Evolutionary conservation across 192 early-diverging fungal species (phyloP).

Genomic region (Phycomyces nitens): DNA sequence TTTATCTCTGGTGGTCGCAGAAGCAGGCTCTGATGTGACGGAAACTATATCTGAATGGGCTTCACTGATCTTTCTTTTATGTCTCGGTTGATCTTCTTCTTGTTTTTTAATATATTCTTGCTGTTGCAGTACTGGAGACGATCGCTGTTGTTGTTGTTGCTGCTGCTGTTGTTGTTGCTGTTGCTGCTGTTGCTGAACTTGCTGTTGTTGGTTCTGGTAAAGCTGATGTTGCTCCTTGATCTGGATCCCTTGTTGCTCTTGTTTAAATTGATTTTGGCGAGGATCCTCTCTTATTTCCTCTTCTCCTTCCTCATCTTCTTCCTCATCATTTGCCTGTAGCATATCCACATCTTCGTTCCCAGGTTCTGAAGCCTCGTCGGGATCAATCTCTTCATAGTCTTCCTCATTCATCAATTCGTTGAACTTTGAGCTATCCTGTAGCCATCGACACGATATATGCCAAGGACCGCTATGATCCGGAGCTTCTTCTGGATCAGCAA

Average conservation of each 20-base stretch:
- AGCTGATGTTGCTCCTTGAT: too few relatives aligned
- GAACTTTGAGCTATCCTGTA: conserved; percentile 67
- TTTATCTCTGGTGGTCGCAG: not conserved
- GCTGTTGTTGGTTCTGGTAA: conserved; percentile 1
- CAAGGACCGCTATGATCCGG: conserved; percentile 67
- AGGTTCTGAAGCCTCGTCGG: not conserved
- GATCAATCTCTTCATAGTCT: conserved; percentile 57
- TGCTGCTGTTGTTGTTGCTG: not conserved
- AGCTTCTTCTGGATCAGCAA: conserved; percentile 58
- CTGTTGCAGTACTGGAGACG: not conserved
- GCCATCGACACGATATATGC: conserved; percentile 68
- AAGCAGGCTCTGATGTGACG: too few relatives aligned
- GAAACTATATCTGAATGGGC: not conserved
- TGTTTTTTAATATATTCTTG: too few relatives aligned
- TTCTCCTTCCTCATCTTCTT: conserved; percentile 29
- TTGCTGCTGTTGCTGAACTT: not conserved
- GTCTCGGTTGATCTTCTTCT: not conserved
- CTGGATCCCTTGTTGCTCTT: too few relatives aligned
- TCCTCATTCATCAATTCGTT: conserved; percentile 88
- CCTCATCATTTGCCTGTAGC: conserved; percentile 30
- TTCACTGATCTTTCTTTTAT: not conserved
- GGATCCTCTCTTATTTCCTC: not conserved
- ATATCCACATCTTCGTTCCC: conserved; percentile 17
- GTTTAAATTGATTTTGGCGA: not conserved
- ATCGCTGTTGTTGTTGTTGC: not conserved